A percentile compares a stretch with the other conserved stretches of the same genome.
Evolutionary conservation across 148 eudicot genomes (phyloP).

Genomic region (Vaccinium macrocarpon): DNA sequence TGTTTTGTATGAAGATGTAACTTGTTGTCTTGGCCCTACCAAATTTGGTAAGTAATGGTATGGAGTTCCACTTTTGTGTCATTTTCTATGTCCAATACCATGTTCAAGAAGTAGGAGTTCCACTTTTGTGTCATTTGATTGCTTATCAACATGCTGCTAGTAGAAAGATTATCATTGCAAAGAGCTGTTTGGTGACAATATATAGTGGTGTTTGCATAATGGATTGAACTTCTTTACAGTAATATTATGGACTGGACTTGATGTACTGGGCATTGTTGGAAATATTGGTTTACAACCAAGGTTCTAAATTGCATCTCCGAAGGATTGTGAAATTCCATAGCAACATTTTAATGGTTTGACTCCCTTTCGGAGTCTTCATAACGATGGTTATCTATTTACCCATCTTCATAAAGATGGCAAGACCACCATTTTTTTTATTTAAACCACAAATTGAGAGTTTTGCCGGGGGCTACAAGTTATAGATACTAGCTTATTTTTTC

Average conservation of each 20-base stretch:
- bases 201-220: neutral
- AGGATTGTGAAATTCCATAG: neutral
- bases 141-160: no score
- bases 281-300: neutral
- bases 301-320: neutral
- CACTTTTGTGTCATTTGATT: no score
- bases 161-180: neutral
- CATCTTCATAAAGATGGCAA: neutral
- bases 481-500: neutral
- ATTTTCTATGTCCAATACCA: no score
- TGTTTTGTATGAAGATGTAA: no score
- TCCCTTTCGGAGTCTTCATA: neutral
- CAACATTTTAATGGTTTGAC: neutral
- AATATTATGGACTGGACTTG: conserved; percentile 3
- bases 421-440: neutral
- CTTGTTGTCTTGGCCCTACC: no score
- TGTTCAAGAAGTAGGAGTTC: no score
- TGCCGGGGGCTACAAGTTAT: neutral
- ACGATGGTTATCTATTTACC: neutral
- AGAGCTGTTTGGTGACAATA: neutral
- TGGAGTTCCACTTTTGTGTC: no score
- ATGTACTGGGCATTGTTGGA: neutral
- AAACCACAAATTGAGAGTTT: neutral
- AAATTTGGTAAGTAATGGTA: no score
- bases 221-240: neutral